phyloP scores from a whole-genome alignment of 2,329 filamentous ascomycete genomes.

The Graphilbum sp. region DNA sequence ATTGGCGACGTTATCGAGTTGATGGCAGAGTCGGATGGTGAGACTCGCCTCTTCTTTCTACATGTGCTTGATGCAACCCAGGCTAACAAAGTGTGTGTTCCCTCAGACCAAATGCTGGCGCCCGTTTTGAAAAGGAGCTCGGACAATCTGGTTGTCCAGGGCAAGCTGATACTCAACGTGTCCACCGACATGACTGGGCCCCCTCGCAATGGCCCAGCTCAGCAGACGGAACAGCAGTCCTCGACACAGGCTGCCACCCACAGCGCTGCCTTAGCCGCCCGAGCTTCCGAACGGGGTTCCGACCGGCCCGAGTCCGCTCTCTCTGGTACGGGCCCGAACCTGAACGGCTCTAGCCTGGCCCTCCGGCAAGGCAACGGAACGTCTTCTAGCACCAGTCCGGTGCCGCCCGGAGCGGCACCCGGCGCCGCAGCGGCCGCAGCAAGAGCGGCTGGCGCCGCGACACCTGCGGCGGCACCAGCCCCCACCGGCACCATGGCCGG shows the following conservation, averaged over 20 bases:
- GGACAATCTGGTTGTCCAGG: conserved; percentile 93
- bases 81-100: conserved; percentile 2
- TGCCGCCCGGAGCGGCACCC: background rate
- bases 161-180: conserved; percentile 90
- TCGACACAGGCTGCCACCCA: no score
- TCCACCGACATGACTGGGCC: conserved; percentile 75
- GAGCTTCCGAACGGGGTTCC: conserved; percentile 25
- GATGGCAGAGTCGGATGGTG: conserved; percentile 82
- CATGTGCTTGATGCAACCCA: no score
- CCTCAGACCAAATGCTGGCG: conserved; percentile 98
- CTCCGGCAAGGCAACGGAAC: conserved; percentile 32
- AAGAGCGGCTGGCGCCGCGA: background rate
- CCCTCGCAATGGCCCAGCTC: conserved; percentile 27
- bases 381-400: conserved; percentile 14
- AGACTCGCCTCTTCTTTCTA: no score
- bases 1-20: conserved; percentile 91
- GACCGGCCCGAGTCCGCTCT: conserved; percentile 37
- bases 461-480: background rate
- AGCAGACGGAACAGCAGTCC: background rate
- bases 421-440: conserved; percentile 1
- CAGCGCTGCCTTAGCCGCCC: conserved; percentile 17
- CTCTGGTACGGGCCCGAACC: conserved; percentile 26
- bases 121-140: conserved; percentile 94
- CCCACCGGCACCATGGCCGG: background rate
- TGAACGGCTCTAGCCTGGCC: conserved; percentile 22